These are phyloP conservation scores for Solanum hybrid DNA, from an alignment of 305 asterid species.

Conservation along the genomic window DNA sequence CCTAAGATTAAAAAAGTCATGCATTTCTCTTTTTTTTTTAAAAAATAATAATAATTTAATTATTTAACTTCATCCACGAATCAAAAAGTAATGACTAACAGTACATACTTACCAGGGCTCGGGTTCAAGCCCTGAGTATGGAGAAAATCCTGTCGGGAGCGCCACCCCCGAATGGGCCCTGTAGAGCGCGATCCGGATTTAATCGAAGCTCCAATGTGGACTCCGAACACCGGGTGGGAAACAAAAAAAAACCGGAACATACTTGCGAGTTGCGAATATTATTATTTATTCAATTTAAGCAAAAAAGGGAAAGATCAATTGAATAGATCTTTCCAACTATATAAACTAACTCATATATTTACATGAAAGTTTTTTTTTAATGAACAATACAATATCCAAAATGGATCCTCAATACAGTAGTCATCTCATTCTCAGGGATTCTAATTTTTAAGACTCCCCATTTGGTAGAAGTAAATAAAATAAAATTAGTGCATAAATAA, in stretches of 20 bases:
- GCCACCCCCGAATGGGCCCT: too few species aligned
- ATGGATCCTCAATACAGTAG: background rate
- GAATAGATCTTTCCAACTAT: background rate
- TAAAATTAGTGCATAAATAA: background rate
- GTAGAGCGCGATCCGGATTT: too few species aligned
- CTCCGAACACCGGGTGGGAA: too few species aligned
- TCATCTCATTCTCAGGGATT: constrained; percentile 1
- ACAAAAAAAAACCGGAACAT: background rate
- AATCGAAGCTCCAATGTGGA: too few species aligned
- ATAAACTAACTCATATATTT: background rate
- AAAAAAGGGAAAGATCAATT: background rate
- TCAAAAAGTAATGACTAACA: background rate
- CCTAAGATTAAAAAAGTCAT: background rate
- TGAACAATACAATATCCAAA: background rate
- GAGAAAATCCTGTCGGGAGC: too few species aligned
- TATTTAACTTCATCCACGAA: background rate
- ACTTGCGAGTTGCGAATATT: background rate
- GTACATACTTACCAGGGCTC: too few species aligned
- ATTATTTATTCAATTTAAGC: background rate
- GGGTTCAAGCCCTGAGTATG: too few species aligned
- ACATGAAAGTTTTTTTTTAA: background rate
- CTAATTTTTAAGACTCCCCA: background rate
- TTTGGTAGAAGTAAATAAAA: background rate
- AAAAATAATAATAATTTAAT: too few species aligned
- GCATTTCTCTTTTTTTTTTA: too few species aligned